These are phyloP conservation scores for Hypseocharis bilobata DNA, from an alignment of 441 rosid species.

Conservation along the genomic window DNA sequence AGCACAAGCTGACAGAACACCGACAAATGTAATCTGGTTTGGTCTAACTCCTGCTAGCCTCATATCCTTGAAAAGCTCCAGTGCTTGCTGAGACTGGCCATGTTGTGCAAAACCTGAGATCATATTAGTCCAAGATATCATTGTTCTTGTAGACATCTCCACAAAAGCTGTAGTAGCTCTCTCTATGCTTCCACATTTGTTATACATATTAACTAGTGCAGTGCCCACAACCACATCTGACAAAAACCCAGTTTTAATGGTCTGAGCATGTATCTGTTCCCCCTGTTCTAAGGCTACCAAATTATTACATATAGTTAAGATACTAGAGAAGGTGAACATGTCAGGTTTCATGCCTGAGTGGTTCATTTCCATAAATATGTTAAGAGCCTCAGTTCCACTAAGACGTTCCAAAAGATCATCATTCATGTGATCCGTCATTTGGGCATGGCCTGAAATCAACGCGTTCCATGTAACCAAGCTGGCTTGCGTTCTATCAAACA, in stretches of 20 bases:
- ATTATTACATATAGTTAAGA: constrained; percentile 36
- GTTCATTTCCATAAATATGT: constrained; percentile 30
- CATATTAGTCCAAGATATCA: constrained; percentile 65
- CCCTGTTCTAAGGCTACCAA: constrained; percentile 41
- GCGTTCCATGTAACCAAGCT: constrained; percentile 53
- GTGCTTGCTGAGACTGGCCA: constrained; percentile 33
- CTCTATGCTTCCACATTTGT: constrained; percentile 43
- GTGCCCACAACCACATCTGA: constrained; percentile 48
- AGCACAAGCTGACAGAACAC: constrained; percentile 49
- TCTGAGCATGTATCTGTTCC: constrained; percentile 51
- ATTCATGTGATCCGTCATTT: constrained; percentile 33
- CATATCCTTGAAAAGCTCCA: constrained; percentile 53
- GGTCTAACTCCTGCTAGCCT: constrained; percentile 39
- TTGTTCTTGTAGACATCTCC: constrained; percentile 42
- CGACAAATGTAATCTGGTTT: constrained; percentile 44
- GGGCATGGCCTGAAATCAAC: constrained; percentile 47
- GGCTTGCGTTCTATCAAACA: constrained; percentile 27
- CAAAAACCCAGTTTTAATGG: constrained; percentile 40
- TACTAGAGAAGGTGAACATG: constrained; percentile 40
- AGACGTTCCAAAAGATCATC: constrained; percentile 31
- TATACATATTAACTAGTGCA: constrained; percentile 45
- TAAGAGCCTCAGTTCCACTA: constrained; percentile 38
- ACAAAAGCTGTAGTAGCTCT: constrained; percentile 40
- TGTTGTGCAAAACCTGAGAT: constrained; percentile 38
- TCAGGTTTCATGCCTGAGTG: constrained; percentile 36